These are phyloP conservation scores for Mrakiaceae sp. DNA, from an alignment of 1,284 basidiomycete species.

Conservation along the genomic window DNA sequence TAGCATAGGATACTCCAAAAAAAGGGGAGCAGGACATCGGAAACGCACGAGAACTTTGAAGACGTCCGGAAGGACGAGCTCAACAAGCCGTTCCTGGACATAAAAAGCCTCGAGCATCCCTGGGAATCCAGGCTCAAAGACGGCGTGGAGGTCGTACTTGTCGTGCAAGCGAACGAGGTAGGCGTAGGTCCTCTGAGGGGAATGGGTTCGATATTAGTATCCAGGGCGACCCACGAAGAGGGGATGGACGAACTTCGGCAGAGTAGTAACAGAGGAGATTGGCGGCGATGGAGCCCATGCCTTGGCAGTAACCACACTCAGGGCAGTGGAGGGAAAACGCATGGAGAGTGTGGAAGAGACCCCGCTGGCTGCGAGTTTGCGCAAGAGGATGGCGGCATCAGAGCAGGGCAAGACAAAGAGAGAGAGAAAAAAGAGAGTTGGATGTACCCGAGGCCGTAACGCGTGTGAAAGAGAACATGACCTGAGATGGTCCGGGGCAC, in stretches of 20 bases:
- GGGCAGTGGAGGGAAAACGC: constrained; percentile 73
- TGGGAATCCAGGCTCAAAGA: constrained; percentile 91
- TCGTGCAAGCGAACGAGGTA: constrained; percentile 75
- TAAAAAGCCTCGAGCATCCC: constrained; percentile 90
- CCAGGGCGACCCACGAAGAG: not conserved
- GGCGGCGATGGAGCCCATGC: constrained; percentile 96
- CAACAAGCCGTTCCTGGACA: constrained; percentile 77
- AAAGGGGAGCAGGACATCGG: not conserved
- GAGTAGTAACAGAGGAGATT: constrained; percentile 88
- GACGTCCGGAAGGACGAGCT: constrained; percentile 77
- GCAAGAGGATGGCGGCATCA: not conserved
- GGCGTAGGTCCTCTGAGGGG: constrained; percentile 56
- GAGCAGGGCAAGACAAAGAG: not conserved
- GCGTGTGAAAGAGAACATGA: constrained; percentile 85
- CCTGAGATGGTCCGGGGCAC: constrained; percentile 94
- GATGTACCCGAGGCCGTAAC: constrained; percentile 82
- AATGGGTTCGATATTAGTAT: not conserved
- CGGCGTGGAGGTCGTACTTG: constrained; percentile 73
- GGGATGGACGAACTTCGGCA: constrained; percentile 47
- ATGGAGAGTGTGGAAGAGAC: constrained; percentile 88
- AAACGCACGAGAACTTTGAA: constrained; percentile 57
- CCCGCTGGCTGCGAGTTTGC: constrained; percentile 57
- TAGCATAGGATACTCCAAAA: not conserved
- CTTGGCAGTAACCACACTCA: constrained; percentile 95
- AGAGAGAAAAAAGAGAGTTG: not conserved